phyloP scores from a whole-genome alignment of 306 rosid genomes.

The Castanea crenata region DNA sequence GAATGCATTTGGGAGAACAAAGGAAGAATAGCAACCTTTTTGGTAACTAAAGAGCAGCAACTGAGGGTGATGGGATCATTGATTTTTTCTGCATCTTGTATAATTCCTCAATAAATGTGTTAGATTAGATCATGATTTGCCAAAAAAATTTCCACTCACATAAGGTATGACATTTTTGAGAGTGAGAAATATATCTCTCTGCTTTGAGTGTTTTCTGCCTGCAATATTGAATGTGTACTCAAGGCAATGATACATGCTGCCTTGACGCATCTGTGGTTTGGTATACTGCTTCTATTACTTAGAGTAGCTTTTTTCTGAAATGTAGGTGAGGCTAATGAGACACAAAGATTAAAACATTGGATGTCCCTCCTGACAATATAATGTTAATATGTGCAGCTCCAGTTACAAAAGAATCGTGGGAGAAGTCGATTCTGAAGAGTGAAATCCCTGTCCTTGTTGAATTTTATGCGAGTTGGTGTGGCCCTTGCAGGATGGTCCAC shows the following conservation, averaged over 20 bases:
- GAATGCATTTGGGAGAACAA: neutral
- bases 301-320: neutral
- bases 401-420: constrained; percentile 71
- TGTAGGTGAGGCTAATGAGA: constrained; percentile 3
- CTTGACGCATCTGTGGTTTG: neutral
- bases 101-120: neutral
- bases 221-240: no score
- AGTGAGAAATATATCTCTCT: no score
- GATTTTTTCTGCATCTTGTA: neutral
- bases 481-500: constrained; percentile 94
- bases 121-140: neutral
- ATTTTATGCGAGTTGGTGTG: constrained; percentile 93
- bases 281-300: neutral
- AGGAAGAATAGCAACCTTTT: neutral
- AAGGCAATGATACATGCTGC: neutral
- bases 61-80: neutral
- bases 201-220: no score
- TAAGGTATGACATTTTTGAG: neutral
- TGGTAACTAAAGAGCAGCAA: neutral
- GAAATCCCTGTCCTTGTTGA: constrained; percentile 80
- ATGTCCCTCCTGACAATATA: constrained; percentile 21
- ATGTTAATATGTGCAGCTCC: constrained; percentile 48
- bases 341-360: constrained; percentile 7
- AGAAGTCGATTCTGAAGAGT: constrained; percentile 53
- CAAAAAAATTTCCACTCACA: neutral